phyloP scores from a whole-genome alignment of 2,329 filamentous ascomycete genomes.

The Fusarium proliferatum region DNA sequence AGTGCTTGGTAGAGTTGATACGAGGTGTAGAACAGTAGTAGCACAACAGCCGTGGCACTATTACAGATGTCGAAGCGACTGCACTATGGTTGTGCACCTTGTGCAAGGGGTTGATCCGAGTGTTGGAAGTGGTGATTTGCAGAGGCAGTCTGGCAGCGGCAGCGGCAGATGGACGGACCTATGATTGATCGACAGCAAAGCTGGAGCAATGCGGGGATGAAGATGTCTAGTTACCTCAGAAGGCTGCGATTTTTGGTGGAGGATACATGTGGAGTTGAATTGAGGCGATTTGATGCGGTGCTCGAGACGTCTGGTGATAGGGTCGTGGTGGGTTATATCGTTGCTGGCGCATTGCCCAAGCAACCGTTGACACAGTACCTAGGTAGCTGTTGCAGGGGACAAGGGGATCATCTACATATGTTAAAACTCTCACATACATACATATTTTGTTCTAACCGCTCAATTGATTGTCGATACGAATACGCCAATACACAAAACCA shows the following conservation, averaged over 20 bases:
- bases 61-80: not conserved
- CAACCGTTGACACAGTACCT: constrained; percentile 29
- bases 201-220: constrained; percentile 29
- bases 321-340: constrained; percentile 19
- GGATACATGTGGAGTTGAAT: constrained; percentile 35
- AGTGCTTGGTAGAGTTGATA: constrained; percentile 5
- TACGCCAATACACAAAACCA: not conserved
- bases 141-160: not conserved
- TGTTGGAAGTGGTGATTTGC: constrained; percentile 1
- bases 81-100: not conserved
- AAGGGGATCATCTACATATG: not conserved
- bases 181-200: constrained; percentile 24
- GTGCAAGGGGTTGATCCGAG: not conserved
- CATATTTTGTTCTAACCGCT: not conserved
- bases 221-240: constrained; percentile 27
- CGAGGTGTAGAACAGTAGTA: not conserved
- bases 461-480: not conserved
- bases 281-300: not conserved
- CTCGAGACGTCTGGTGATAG: constrained; percentile 18
- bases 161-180: not conserved
- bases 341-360: constrained; percentile 42
- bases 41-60: constrained; percentile 2
- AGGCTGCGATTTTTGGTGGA: constrained; percentile 31
- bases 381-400: constrained; percentile 23
- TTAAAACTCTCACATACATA: not conserved